Percentiles rank a stretch among this genome's conserved stretches.
These are phyloP conservation scores for Leishmania tarentolae DNA, from an alignment of 208 protist species.

Conservation along the genomic window DNA sequence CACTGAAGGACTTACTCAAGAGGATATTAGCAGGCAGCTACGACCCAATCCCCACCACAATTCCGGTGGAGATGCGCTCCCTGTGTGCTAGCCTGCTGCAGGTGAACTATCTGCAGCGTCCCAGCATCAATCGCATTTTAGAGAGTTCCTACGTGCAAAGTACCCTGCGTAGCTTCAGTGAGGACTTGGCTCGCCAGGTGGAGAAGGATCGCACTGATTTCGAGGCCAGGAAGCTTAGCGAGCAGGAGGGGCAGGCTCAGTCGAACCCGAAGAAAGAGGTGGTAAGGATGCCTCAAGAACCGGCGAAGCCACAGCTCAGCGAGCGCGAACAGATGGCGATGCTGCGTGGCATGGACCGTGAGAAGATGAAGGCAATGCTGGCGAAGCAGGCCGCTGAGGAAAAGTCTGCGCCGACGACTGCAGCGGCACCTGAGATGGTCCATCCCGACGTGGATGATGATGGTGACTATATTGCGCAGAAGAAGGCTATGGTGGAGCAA, in stretches of 20 bases:
- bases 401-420: constrained; percentile 13
- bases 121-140: constrained; percentile 90
- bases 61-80: constrained; percentile 79
- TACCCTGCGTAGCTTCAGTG: constrained; percentile 77
- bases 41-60: constrained; percentile 79
- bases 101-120: constrained; percentile 77
- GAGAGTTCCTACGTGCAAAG: constrained; percentile 87
- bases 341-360: constrained; percentile 87
- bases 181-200: constrained; percentile 82
- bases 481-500: constrained; percentile 79
- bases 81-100: constrained; percentile 85
- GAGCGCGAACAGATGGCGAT: constrained; percentile 89
- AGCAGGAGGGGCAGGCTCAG: constrained; percentile 15
- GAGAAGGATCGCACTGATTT: constrained; percentile 84
- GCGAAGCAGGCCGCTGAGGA: constrained; percentile 62
- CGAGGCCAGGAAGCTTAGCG: constrained; percentile 52
- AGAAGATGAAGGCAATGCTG: constrained; percentile 84
- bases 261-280: constrained; percentile 2
- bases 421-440: constrained; percentile 17
- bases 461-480: constrained; percentile 84
- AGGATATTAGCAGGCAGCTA: constrained; percentile 90
- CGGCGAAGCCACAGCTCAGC: constrained; percentile 56
- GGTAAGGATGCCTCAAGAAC: constrained; percentile 17
- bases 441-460: constrained; percentile 87
- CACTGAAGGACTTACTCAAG: constrained; percentile 90